Percentiles rank a stretch among this genome's conserved stretches.
These are phyloP conservation scores for Botrytis byssoidea DNA, from an alignment of 2,329 filamentous ascomycete species.

Conservation along the genomic window DNA sequence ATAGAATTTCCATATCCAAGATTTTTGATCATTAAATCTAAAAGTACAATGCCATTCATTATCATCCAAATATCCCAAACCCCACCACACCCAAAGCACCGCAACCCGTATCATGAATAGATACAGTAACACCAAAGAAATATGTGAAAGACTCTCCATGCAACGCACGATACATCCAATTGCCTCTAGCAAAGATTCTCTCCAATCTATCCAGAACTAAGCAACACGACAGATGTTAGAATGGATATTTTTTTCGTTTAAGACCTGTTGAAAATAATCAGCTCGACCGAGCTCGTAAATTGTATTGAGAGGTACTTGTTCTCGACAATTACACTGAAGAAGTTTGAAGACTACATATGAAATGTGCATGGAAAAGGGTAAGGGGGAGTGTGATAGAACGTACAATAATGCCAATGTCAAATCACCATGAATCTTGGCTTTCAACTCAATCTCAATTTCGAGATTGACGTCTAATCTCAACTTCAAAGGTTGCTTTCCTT, in stretches of 20 bases:
- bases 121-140: constrained; percentile 3
- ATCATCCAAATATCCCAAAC: constrained; percentile 8
- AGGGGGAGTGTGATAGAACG: constrained; percentile 15
- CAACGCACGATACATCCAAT: background rate
- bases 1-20: background rate
- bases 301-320: constrained; percentile 14
- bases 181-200: background rate
- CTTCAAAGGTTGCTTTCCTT: constrained; percentile 59
- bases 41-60: constrained; percentile 17
- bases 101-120: constrained; percentile 3
- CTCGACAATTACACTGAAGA: background rate
- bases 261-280: constrained; percentile 19
- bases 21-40: constrained; percentile 5
- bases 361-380: no score
- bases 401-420: constrained; percentile 57
- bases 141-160: background rate
- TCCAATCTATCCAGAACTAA: constrained; percentile 16
- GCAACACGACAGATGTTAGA: constrained; percentile 12
- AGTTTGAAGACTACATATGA: background rate
- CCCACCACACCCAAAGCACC: constrained; percentile 3
- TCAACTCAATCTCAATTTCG: constrained; percentile 76
- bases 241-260: constrained; percentile 1
- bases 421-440: constrained; percentile 79
- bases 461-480: constrained; percentile 72
- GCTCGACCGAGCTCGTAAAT: constrained; percentile 15